Conservation (phyloP, 2,329 filamentous ascomycete genomes). For the Phyllosticta capitalensis region DNA sequence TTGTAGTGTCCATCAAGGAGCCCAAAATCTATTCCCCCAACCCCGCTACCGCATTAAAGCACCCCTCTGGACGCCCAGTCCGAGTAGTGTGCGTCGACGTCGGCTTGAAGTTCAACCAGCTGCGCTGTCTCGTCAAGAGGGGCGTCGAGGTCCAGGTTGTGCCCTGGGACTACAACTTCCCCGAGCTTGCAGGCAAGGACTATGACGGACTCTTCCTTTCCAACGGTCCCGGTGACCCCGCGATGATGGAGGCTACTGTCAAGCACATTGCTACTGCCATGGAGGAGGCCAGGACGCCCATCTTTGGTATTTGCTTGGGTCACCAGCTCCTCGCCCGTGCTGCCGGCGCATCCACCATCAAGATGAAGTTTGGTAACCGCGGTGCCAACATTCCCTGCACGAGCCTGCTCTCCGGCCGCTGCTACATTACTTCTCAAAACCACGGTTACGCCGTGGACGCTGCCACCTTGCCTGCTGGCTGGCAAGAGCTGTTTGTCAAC, state of each 20-base stretch:
- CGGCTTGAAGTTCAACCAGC: conserved; percentile 96
- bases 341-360: conserved; percentile 72
- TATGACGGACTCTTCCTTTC: conserved; percentile 97
- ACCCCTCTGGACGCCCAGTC: conserved; percentile 77
- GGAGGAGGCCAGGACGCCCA: conserved; percentile 68
- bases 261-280: conserved; percentile 69
- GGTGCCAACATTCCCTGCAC: conserved; percentile 98
- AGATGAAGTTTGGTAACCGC: conserved; percentile 99
- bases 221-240: conserved; percentile 93
- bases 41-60: conserved; percentile 61
- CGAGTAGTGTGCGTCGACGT: conserved; percentile 92
- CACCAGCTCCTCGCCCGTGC: conserved; percentile 88
- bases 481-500: conserved; percentile 94
- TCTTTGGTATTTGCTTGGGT: conserved; percentile 94
- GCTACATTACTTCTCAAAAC: conserved; percentile 98
- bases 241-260: conserved; percentile 70
- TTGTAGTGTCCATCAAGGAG: conserved; percentile 73
- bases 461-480: conserved; percentile 61
- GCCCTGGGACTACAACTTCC: conserved; percentile 93
- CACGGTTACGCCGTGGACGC: conserved; percentile 93
- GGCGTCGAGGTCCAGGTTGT: conserved; percentile 92
- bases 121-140: conserved; percentile 81
- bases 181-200: conserved; percentile 62
- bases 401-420: conserved; percentile 88
- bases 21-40: conserved; percentile 79